A percentile compares a stretch with the other conserved stretches of the same genome.
These are phyloP conservation scores for Gloeostereum incarnatum DNA, from an alignment of 768 basidiomycete species.

Conservation along the genomic window DNA sequence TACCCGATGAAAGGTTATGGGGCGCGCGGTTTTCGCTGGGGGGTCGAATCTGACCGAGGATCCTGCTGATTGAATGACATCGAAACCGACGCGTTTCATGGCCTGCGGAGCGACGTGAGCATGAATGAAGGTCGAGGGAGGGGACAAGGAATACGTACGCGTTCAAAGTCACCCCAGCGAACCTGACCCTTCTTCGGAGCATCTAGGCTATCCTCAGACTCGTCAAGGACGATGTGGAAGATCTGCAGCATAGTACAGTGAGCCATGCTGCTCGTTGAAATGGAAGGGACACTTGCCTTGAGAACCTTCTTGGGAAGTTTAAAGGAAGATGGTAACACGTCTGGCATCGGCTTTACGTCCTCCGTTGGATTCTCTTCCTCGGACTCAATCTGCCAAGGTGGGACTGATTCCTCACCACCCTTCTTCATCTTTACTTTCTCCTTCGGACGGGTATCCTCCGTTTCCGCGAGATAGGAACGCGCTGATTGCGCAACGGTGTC, in stretches of 20 bases:
- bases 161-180: constrained; percentile 13
- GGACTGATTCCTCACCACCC: no score
- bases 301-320: constrained; percentile 11
- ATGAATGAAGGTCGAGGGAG: background rate
- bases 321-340: constrained; percentile 8
- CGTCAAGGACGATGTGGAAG: constrained; percentile 10
- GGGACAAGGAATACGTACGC: constrained; percentile 1
- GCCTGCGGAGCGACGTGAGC: constrained; percentile 3
- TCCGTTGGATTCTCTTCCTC: no score
- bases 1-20: constrained; percentile 12
- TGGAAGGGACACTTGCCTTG: constrained; percentile 5
- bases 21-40: constrained; percentile 9
- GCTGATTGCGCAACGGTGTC: no score
- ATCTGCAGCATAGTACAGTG: no score
- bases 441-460: no score
- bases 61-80: constrained; percentile 10
- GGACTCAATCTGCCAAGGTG: no score
- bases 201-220: constrained; percentile 4
- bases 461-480: no score
- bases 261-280: background rate
- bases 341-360: no score
- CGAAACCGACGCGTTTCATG: constrained; percentile 12
- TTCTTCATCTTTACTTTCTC: no score
- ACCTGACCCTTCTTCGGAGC: constrained; percentile 10
- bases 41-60: constrained; percentile 13